A percentile compares a stretch with the other conserved stretches of the same genome.
Evolutionary conservation across 2,329 filamentous ascomycete species (phyloP).

Genomic region (Fusarium zealandicum): DNA sequence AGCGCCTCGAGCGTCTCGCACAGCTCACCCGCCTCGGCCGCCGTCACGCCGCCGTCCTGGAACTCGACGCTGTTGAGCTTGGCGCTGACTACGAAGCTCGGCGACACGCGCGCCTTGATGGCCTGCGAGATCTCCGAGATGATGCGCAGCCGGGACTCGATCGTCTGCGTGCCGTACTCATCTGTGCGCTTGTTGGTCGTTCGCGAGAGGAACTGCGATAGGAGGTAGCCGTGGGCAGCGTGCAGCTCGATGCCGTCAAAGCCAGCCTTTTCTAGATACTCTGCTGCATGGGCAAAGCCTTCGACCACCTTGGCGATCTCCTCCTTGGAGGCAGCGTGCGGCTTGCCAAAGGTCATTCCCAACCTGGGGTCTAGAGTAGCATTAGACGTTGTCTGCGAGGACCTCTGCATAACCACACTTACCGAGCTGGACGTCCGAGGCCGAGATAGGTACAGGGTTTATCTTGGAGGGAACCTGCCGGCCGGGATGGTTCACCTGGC

Average conservation of each 20-base stretch:
- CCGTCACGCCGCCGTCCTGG: conserved; percentile 59
- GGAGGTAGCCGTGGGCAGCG: conserved; percentile 61
- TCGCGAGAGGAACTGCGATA: conserved; percentile 59
- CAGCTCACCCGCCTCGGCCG: conserved; percentile 59
- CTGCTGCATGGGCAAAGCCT: conserved; percentile 67
- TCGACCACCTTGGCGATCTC: conserved; percentile 67
- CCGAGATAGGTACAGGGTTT: conserved; percentile 51
- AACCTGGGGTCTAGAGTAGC: conserved; percentile 27
- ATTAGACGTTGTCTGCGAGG: background rate
- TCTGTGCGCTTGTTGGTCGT: conserved; percentile 60
- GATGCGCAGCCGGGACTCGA: conserved; percentile 55
- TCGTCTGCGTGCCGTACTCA: conserved; percentile 53
- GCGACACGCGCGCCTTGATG: conserved; percentile 43
- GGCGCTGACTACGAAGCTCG: conserved; percentile 55
- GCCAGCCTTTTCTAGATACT: conserved; percentile 68
- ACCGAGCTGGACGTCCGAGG: conserved; percentile 50
- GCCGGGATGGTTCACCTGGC: conserved; percentile 58
- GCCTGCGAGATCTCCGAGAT: conserved; percentile 52
- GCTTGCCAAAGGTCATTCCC: conserved; percentile 53
- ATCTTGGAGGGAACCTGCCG: conserved; percentile 53
- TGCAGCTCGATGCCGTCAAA: conserved; percentile 62
- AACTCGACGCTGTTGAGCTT: conserved; percentile 66
- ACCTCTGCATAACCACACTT: background rate
- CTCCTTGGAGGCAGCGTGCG: conserved; percentile 58
- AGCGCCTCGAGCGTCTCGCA: conserved; percentile 55